A percentile compares a stretch with the other conserved stretches of the same genome.
These are phyloP conservation scores for Syzygium aromaticum DNA, from an alignment of 345 rosid genomes.

Conservation along the genomic window DNA sequence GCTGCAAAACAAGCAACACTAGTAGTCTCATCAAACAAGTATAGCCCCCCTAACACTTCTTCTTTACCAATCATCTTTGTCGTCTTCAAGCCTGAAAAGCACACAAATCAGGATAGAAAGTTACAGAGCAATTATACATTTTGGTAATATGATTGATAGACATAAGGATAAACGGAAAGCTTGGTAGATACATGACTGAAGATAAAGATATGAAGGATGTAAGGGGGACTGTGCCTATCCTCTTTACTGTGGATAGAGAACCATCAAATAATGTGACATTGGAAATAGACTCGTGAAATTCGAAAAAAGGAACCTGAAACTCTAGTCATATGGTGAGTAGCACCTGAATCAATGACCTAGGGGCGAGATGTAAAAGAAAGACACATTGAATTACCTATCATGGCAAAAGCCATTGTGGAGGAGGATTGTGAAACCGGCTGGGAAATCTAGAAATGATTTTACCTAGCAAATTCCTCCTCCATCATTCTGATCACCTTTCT, in stretches of 20 bases:
- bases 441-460: background rate
- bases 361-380: background rate
- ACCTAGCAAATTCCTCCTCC: background rate
- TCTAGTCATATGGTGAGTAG: background rate
- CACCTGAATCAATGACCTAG: background rate
- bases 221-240: background rate
- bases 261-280: too few relatives aligned
- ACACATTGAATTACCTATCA: background rate
- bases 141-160: too few relatives aligned
- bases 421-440: background rate
- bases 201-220: background rate
- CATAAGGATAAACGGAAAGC: background rate
- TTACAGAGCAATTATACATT: background rate
- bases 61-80: background rate
- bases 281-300: background rate
- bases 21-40: background rate
- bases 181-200: background rate
- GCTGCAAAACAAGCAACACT: background rate
- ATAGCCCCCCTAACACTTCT: background rate
- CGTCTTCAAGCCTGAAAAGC: background rate
- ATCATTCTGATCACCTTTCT: background rate
- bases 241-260: background rate
- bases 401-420: background rate
- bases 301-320: background rate
- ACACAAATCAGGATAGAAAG: background rate